Conservation (phyloP, 1,139 yeast genomes). For the Saccharomyces hybrid region DNA sequence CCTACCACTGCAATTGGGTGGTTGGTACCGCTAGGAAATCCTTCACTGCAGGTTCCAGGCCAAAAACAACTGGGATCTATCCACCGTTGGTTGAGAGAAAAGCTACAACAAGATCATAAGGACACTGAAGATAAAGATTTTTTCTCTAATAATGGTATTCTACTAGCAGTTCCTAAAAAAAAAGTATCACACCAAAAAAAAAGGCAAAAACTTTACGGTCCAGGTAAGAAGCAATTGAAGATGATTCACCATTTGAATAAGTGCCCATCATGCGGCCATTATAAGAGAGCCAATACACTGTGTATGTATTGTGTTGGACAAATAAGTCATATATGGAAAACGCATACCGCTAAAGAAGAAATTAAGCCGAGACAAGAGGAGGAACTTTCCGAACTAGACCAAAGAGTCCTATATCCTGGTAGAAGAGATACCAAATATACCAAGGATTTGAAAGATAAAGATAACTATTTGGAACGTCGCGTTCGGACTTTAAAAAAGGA, state of each 20-base stretch:
- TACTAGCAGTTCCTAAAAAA: conserved; percentile 89
- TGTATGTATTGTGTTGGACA: conserved; percentile 91
- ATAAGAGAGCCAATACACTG: conserved; percentile 79
- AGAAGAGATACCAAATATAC: conserved; percentile 49
- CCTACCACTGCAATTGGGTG: neutral
- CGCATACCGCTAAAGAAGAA: conserved; percentile 19
- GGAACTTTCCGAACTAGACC: conserved; percentile 56
- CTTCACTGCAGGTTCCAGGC: neutral
- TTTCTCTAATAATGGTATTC: conserved; percentile 50
- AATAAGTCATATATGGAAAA: conserved; percentile 65
- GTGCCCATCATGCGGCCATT: conserved; percentile 94
- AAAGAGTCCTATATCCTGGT: conserved; percentile 68
- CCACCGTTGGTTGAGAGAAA: neutral
- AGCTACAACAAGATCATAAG: neutral
- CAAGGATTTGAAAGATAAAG: conserved; percentile 45
- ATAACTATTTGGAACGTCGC: conserved; percentile 58
- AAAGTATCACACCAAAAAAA: conserved; percentile 81
- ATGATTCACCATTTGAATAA: conserved; percentile 70
- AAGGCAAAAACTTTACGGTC: conserved; percentile 73
- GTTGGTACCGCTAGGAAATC: neutral
- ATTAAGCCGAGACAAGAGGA: conserved; percentile 35
- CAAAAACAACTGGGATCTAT: neutral
- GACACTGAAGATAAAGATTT: neutral
- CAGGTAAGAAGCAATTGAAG: conserved; percentile 75
- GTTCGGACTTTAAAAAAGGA: conserved; percentile 44